Evolutionary conservation across 2,329 filamentous ascomycete species (phyloP).

Genomic region (Monosporascus sp.): DNA sequence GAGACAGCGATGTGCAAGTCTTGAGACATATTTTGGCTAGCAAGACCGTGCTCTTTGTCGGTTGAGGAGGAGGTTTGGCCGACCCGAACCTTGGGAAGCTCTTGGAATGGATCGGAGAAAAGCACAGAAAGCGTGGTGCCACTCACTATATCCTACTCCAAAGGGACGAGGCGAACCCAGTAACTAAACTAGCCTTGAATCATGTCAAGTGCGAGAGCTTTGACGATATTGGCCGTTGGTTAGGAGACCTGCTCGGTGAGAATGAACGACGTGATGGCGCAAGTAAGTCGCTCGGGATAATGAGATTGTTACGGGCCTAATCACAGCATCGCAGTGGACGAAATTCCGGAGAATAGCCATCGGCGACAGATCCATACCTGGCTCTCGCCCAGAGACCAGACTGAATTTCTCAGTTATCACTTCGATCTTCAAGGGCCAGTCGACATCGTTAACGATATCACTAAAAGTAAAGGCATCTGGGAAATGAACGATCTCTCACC

Average conservation of each 20-base stretch:
- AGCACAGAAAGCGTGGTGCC: neutral
- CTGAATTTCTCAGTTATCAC: slow-evolving; percentile 6
- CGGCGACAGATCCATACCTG: slow-evolving; percentile 6
- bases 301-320: neutral
- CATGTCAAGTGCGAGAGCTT: slow-evolving; percentile 2
- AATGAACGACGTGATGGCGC: slow-evolving; percentile 3
- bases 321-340: slow-evolving; percentile 1
- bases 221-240: slow-evolving; percentile 5
- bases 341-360: slow-evolving; percentile 2
- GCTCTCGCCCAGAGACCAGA: slow-evolving; percentile 10
- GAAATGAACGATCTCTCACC: neutral
- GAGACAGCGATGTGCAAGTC: slow-evolving; percentile 1
- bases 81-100: slow-evolving; percentile 12
- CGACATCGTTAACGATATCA: slow-evolving; percentile 6
- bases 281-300: slow-evolving; percentile 1
- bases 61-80: slow-evolving; percentile 8
- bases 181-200: slow-evolving; percentile 7
- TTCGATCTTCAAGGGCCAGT: slow-evolving; percentile 3
- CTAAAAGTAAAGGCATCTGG: slow-evolving; percentile 6
- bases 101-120: slow-evolving; percentile 9
- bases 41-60: slow-evolving; percentile 12
- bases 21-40: slow-evolving; percentile 7
- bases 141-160: slow-evolving; percentile 9
- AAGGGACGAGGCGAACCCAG: slow-evolving; percentile 1
- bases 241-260: slow-evolving; percentile 2